phyloP scores from a whole-genome alignment of 2,329 filamentous ascomycete genomes.

The Pleomassaria siparia region DNA sequence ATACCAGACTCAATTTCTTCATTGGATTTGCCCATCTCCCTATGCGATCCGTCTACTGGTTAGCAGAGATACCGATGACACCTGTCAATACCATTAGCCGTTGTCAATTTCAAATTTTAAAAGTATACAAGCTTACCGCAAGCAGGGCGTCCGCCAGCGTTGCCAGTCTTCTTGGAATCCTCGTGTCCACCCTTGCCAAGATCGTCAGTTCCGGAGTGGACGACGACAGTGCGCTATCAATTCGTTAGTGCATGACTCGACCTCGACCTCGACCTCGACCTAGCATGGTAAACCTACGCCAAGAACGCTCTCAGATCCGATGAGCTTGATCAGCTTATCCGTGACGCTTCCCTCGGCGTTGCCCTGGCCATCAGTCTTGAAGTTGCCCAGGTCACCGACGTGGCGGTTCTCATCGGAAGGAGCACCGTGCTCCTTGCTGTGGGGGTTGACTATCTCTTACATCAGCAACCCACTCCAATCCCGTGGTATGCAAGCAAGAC shows the following conservation, averaged over 20 bases:
- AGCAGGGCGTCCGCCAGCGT: conserved; percentile 88
- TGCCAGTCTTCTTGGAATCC: conserved; percentile 98
- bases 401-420: conserved; percentile 82
- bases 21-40: background rate
- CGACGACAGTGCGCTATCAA: conserved; percentile 82
- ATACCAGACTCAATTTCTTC: background rate
- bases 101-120: background rate
- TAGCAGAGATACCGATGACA: conserved; percentile 85
- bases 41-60: conserved; percentile 53
- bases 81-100: conserved; percentile 48
- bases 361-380: conserved; percentile 91
- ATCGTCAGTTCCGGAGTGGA: conserved; percentile 94
- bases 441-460: conserved; percentile 77
- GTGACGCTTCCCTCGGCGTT: conserved; percentile 78
- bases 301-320: conserved; percentile 91
- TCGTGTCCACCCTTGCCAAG: conserved; percentile 89
- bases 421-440: conserved; percentile 87
- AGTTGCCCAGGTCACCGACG: conserved; percentile 96
- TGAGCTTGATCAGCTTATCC: conserved; percentile 90
- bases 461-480: conserved; percentile 13
- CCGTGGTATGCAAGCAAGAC: conserved; percentile 37
- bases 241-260: conserved; percentile 18
- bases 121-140: conserved; percentile 72
- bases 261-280: too few species aligned
- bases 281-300: conserved; percentile 63